Evolutionary conservation across 176 grass and related monocot genomes (phyloP).

Genomic region (Triticum timopheevii): DNA sequence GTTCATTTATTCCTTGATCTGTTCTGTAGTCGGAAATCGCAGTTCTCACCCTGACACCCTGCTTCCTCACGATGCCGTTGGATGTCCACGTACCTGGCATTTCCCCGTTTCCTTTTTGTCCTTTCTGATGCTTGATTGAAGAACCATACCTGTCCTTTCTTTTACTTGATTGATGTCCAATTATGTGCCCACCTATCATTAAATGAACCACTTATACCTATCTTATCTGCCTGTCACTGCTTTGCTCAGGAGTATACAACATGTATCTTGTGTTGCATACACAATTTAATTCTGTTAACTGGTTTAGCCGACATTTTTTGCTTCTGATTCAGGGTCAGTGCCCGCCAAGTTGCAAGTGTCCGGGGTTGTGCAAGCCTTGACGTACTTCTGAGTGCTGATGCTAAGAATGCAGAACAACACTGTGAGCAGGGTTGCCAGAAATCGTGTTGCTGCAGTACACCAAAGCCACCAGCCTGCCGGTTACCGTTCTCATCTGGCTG

Average conservation of each 20-base stretch:
- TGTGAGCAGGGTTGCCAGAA: slow-evolving; percentile 17
- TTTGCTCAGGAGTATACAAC: background rate
- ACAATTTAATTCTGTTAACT: background rate
- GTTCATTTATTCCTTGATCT: background rate
- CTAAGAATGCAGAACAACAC: slow-evolving; percentile 34
- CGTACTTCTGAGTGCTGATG: slow-evolving; percentile 16
- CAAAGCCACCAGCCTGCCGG: slow-evolving; percentile 30
- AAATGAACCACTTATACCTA: background rate
- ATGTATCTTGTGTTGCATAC: background rate
- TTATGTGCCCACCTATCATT: background rate
- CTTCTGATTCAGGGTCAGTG: slow-evolving; percentile 31
- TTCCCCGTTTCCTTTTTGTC: background rate
- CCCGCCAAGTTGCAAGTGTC: slow-evolving; percentile 17
- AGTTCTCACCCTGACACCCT: background rate
- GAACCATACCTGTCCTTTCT: background rate
- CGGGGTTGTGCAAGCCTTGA: slow-evolving; percentile 23
- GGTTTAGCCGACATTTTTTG: background rate
- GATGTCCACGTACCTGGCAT: background rate
- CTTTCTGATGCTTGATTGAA: background rate
- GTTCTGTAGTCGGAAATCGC: background rate
- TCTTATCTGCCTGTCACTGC: background rate
- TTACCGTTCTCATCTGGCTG: slow-evolving; percentile 20
- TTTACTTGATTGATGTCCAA: background rate
- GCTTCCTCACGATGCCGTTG: background rate
- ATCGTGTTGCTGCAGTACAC: slow-evolving; percentile 17